A percentile compares a stretch with the other conserved stretches of the same genome.
phyloP scores from a whole-genome alignment of 371 early-diverging fungal species.

The Lichtheimia hyalospora region DNA sequence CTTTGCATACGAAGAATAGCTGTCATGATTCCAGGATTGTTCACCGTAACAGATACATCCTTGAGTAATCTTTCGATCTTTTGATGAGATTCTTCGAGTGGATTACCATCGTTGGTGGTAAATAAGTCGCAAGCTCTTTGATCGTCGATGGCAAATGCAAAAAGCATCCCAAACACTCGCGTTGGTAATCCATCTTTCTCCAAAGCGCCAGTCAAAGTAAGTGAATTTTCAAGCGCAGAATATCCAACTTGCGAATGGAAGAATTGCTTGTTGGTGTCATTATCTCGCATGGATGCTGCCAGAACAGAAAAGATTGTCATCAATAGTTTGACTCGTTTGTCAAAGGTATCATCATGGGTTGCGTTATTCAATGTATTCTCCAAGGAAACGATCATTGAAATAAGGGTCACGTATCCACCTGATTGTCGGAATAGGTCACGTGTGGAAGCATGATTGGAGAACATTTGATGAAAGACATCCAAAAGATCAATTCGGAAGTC shows the following conservation, averaged over 20 bases:
- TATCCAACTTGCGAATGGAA: conserved; percentile 60
- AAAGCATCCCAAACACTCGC: conserved; percentile 59
- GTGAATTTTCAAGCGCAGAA: conserved; percentile 58
- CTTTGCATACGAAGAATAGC: conserved; percentile 55
- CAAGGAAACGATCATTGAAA: conserved; percentile 62
- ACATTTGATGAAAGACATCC: conserved; percentile 50
- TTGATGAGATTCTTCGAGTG: background rate
- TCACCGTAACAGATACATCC: conserved; percentile 26
- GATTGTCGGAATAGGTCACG: conserved; percentile 60
- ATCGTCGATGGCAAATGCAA: conserved; percentile 64
- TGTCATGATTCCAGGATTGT: conserved; percentile 59
- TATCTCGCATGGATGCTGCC: conserved; percentile 60
- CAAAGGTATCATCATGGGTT: background rate
- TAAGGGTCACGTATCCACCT: conserved; percentile 66
- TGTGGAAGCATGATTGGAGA: conserved; percentile 39
- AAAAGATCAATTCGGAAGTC: conserved; percentile 60
- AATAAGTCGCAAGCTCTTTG: conserved; percentile 50
- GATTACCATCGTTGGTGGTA: conserved; percentile 6
- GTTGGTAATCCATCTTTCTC: conserved; percentile 32
- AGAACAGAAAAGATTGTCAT: conserved; percentile 55
- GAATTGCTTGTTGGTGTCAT: conserved; percentile 52
- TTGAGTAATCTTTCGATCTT: conserved; percentile 32
- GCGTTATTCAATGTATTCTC: conserved; percentile 51
- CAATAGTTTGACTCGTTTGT: conserved; percentile 26
- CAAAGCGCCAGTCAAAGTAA: conserved; percentile 60